Base-by-base conservation (phyloP, 805 yeast genomes). In the Hanseniaspora vineae region DNA sequence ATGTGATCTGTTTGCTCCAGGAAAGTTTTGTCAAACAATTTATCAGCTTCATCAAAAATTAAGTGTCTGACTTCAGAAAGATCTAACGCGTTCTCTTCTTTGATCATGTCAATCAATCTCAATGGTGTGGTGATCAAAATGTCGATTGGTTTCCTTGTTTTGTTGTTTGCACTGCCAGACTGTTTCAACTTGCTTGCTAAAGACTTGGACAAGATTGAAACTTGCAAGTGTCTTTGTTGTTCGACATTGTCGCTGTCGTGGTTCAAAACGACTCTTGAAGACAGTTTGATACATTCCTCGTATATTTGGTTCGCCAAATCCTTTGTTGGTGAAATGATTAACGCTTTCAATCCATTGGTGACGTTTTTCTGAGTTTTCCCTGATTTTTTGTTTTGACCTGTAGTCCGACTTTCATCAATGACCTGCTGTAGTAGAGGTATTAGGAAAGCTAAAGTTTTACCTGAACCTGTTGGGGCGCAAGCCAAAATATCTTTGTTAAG, bases 401-500 rank as follows among this genome's bases (percentile, higher is more conserved):
- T 23, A 5, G 29, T 23, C 29, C 29, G 29, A 23, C 29, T 23
- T 8, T 58, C 55, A 29, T 54, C 51, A 14, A 66, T 58, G 3
- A 75, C 61, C 49, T 67, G 66, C 42, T 85, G 92, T 18, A 92
- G 65, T 55, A 90, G 56, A 3, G 99, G 98, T 15, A 88, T 76
- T 49, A 85, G 67, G 60, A 84, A 92, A 31, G 97, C 95, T 44
- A 92, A 69, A 0, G 98, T 92, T 62, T 92, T 92, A 71, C 98
- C 98, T 4, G 97, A 87, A 56, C 98, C 98, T 1, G 98, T 92
- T 44, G 97, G 97, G 0, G 97, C 97, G 71, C 96, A 86, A 1
- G 95, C 95, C 42, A 92, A 70, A 33, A 92, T 61, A 60, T 90
- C 97, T 50, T 95, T 75, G 31, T 70, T 73, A 46, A 76, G 71